Evolutionary conservation across 2,329 filamentous ascomycete species (phyloP).

Genomic region (Tricladium varicosporioides): DNA sequence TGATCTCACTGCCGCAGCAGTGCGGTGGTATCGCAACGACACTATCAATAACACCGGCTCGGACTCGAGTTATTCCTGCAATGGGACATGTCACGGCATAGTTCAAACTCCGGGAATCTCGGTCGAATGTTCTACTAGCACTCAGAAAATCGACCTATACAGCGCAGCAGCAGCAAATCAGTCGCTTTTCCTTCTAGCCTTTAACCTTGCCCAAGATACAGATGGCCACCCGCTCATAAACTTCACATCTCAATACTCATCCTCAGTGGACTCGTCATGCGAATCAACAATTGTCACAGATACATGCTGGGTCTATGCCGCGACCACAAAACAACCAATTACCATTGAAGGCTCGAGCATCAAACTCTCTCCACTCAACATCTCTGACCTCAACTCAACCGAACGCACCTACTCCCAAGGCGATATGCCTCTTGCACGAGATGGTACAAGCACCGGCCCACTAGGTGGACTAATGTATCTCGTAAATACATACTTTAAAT

Average conservation of each 20-base stretch:
- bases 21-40: neutral
- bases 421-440: too few species aligned
- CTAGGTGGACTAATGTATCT: too few species aligned
- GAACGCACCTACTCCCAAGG: too few species aligned
- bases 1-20: neutral
- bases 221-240: neutral
- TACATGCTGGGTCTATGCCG: neutral
- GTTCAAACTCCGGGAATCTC: constrained; percentile 1
- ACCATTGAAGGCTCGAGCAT: too few species aligned
- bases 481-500: too few species aligned
- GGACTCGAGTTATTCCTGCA: neutral
- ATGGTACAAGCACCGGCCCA: too few species aligned
- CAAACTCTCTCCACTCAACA: too few species aligned
- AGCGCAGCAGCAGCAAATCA: neutral
- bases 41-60: neutral
- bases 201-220: neutral
- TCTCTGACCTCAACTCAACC: too few species aligned
- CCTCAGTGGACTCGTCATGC: neutral
- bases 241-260: neutral
- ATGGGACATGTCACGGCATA: neutral
- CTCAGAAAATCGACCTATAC: neutral
- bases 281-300: neutral
- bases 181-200: neutral
- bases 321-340: too few species aligned
- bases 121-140: neutral